Base-by-base conservation (phyloP, 139 green algal genomes). In the Pleodorina starrii region DNA sequence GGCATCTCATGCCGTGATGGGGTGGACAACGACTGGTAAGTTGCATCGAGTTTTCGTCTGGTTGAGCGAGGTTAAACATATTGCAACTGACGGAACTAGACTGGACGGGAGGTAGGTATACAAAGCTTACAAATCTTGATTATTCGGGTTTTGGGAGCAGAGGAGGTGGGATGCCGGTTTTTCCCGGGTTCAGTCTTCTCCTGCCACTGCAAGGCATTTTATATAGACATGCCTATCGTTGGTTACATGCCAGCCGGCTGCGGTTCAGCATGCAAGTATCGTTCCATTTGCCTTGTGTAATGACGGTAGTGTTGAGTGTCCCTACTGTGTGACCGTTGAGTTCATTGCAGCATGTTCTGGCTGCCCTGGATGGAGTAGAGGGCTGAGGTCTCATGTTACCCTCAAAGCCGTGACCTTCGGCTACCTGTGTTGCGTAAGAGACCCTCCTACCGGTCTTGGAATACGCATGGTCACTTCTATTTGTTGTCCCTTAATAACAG, bases 1-100 rank as follows among this genome's bases (percentile, higher is more conserved):
- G 32, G 36, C 68, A 7, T 17, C 35, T 40, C 27, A 32, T 80
- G 72, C 42, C 9, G 5, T n/a, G 42, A 80, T 35, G 72, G 72
- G 1, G 11, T 80, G 19, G 72, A 80, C 19, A 54, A 80, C 40
- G 72, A 80, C 72, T 80, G 72, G 72, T 80, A 36, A 46, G 69
- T 66, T 60, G 51, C 51, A 60, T 60, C 51, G 14, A 60, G 51
- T 60, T 14, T 17, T 14, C 51, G 17, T 60, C 51, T 17, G 14
- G 51, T 27, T 17, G 51, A 60, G 54, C 21, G 54, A 66, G 29
- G 54, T 32, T 27, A 66, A 12, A 7, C 29, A 12, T 32, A 66
- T 12, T 25, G 9, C 3, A 66, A 25, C 54, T 12, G 54, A 5
- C 21, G 54, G 29, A 66, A 66, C n/a, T n/a, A n/a, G n/a, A n/a